Evolutionary conservation across 257 asterid genomes (phyloP), one percentile per base, ranked within the genome.

Genomic region (Przewalskia tangutica): DNA sequence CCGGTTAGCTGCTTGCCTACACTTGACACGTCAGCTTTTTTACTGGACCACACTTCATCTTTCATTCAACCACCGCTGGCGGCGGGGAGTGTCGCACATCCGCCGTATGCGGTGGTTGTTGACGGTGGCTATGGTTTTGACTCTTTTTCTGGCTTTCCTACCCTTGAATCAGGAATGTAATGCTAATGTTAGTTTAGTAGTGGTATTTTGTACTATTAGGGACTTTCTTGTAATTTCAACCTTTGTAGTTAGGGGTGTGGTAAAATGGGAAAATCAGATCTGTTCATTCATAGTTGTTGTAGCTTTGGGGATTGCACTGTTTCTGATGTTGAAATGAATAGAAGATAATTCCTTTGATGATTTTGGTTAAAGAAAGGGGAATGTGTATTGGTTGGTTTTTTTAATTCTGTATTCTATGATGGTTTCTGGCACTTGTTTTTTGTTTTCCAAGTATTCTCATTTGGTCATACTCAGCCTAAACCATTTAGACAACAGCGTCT

Each of bases 81-180:
- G 63, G 63, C 32, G 40, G 59, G 0, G 51, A 48, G 71, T 6
- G 59, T 59, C 2, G 42, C 4, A 12, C 79, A 27, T 3, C 59
- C 5, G 27, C 62, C 79, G 79, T 7, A 62, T 48, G 2, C 62
- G 46, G 62, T 50, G 27, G 59, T 13, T 16, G 79, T 7, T 50
- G 46, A 75, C 42, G 46, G 79, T 13, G 93, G 88, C 68, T 82
- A 84, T 79, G 92, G 88, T 51, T 89, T 90, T 23, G 95, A 89
- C 84, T 63, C 91, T 0, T 85, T 81, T 58, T 91, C 88, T 81
- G 89, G 85, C 90, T 95, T 92, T 85, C 99, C 99, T 38, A 95
- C 98, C 34, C 95, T 95, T 7, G 98, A 95, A 88, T 95, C 98
- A 7, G 89, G 89, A 89, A 23, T 85, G 86, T 90, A 86, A 89